Evolutionary conservation across 2,329 filamentous ascomycete genomes (phyloP).

Genomic region (Xylariaceae sp.): DNA sequence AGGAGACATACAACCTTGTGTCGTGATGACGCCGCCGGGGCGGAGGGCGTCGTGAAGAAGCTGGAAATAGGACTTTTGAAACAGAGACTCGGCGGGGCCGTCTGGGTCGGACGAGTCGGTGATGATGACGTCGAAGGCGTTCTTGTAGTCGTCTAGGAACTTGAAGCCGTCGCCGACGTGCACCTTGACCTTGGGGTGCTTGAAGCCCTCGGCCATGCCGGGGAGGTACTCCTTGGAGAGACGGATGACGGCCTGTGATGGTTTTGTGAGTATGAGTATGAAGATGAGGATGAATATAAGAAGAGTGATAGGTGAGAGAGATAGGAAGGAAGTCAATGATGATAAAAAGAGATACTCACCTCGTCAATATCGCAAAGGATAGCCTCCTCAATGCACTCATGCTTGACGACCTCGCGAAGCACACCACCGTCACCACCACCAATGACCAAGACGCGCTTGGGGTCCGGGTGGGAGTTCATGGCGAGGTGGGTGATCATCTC

Average conservation of each 20-base stretch:
- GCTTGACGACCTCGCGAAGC: slow-evolving; percentile 97
- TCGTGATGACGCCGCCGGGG: slow-evolving; percentile 96
- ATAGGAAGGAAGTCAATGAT: too few species aligned
- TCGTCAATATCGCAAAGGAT: slow-evolving; percentile 98
- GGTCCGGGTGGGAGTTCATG: slow-evolving; percentile 97
- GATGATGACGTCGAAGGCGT: slow-evolving; percentile 98
- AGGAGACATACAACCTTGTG: slow-evolving; percentile 99
- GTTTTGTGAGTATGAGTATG: not conserved
- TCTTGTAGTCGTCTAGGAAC: slow-evolving; percentile 94
- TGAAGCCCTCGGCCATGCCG: slow-evolving; percentile 86
- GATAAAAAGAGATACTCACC: slow-evolving; percentile 46
- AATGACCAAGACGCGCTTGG: slow-evolving; percentile 97
- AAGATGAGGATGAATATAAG: slow-evolving; percentile 40
- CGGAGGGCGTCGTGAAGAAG: slow-evolving; percentile 84
- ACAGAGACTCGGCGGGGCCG: slow-evolving; percentile 90
- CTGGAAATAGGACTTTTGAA: slow-evolving; percentile 99
- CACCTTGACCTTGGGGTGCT: slow-evolving; percentile 88
- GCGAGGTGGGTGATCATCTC: slow-evolving; percentile 99
- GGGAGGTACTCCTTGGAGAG: slow-evolving; percentile 98
- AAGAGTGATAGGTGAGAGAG: too few species aligned
- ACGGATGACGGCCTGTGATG: slow-evolving; percentile 77
- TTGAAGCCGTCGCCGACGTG: slow-evolving; percentile 98
- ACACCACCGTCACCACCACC: slow-evolving; percentile 97
- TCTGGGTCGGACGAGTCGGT: slow-evolving; percentile 98
- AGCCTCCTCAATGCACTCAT: slow-evolving; percentile 93